Base-by-base conservation (phyloP, 2,329 filamentous ascomycete genomes). In the Tolypocladium tundrense region DNA sequence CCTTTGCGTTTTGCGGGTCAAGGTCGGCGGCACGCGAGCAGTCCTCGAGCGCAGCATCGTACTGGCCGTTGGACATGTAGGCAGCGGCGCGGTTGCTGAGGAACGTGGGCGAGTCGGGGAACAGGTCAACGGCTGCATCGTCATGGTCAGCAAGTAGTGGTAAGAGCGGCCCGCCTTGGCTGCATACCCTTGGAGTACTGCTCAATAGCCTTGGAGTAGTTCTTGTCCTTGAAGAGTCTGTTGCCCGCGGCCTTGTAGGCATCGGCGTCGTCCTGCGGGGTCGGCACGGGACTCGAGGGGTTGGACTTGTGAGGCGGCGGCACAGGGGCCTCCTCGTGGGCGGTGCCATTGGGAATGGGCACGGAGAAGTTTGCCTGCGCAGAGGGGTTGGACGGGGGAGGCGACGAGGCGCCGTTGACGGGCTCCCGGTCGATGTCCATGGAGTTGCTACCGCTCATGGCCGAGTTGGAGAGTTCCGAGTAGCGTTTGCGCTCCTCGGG, bases 41-140 rank as follows among this genome's bases (percentile, higher is more conserved):
- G 74, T 99, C 94, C 58, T 94, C 90, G 60, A 97, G 77, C 19
- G 94, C 94, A 61, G 88, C 81, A 58, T 82, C 76, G 70, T 88
- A 97, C 67, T 88, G 85, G 65, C 87, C 87, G 59, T 90, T 90
- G 56, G 90, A 90, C 80, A 99, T 96, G 77, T 90, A 91, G 41
- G 94, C 94, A 37, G 94, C 94, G 43, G 94, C 92, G 67, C 94
- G 88, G 79, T 99, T 99, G 72, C 90, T 93, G 63, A 96, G 83
- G 73, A 96, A 97, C 52, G 91, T 96, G 41, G 92, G 79, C 55
- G 92, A 95, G 66, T 86, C 81, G 57, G 92, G 92, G 67, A 93
- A 87, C 62, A 93, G 83, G 66, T 94, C 88, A 68, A 99, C 88
- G 61, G 94, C 94, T 57, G 58, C 39, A 16, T n/a, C 27, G n/a